Evolutionary conservation across 1,284 basidiomycete species (phyloP).

Genomic region (Leccinum solheimii): DNA sequence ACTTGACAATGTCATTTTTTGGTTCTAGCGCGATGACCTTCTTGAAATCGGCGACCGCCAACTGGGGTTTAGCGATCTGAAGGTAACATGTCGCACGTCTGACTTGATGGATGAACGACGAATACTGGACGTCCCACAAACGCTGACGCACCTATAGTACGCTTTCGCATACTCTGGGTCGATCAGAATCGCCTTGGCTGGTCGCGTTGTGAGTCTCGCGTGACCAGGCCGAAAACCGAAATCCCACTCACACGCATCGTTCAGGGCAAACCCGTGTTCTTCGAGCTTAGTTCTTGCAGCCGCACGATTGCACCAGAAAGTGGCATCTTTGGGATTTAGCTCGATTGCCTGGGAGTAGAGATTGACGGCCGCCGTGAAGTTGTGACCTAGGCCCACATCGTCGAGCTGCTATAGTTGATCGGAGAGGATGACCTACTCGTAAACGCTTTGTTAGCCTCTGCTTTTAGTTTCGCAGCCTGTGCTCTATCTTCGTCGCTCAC

Average conservation of each 20-base stretch:
- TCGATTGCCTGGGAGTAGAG: constrained; percentile 80
- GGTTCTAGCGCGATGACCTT: constrained; percentile 89
- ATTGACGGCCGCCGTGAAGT: constrained; percentile 64
- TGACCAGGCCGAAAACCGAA: constrained; percentile 7
- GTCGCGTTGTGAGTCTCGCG: constrained; percentile 15
- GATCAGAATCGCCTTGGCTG: constrained; percentile 84
- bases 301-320: constrained; percentile 79
- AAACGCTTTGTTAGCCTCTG: constrained; percentile 86
- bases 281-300: constrained; percentile 78
- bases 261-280: constrained; percentile 81
- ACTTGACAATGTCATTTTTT: constrained; percentile 76
- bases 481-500: constrained; percentile 70
- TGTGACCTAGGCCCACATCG: constrained; percentile 43
- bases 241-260: constrained; percentile 65
- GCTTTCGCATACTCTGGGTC: constrained; percentile 93
- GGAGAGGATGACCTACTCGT: constrained; percentile 44
- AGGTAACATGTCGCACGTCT: constrained; percentile 92
- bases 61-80: constrained; percentile 83
- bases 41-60: constrained; percentile 85
- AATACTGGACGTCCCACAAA: neutral
- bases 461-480: constrained; percentile 73
- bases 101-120: constrained; percentile 13
- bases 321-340: constrained; percentile 75
- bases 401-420: constrained; percentile 6
- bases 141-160: constrained; percentile 65